A percentile compares a stretch with the other conserved stretches of the same genome.
phyloP scores from a whole-genome alignment of 345 rosid genomes.

The Salix purpurea region DNA sequence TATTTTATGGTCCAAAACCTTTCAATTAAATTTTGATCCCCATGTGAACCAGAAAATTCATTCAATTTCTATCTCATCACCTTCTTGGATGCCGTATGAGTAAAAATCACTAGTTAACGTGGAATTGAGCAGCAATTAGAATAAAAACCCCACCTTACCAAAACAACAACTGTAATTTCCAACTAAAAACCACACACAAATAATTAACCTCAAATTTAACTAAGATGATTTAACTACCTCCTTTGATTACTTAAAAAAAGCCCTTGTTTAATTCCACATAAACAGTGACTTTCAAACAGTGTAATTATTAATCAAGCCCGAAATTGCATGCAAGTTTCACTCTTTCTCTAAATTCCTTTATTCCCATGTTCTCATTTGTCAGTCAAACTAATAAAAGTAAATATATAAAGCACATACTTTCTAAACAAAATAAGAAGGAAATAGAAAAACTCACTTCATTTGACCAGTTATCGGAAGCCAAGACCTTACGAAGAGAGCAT shows the following conservation, averaged over 20 bases:
- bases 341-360: background rate
- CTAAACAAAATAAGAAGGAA: background rate
- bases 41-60: background rate
- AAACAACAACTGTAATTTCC: background rate
- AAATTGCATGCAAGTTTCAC: background rate
- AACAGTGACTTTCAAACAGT: background rate
- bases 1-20: background rate
- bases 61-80: background rate
- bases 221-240: background rate
- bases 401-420: background rate
- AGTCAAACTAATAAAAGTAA: background rate
- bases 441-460: conserved; percentile 41
- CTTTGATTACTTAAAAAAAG: background rate
- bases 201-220: background rate
- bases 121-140: background rate
- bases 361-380: background rate
- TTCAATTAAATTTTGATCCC: background rate
- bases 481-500: conserved; percentile 77
- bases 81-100: background rate
- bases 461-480: conserved; percentile 74
- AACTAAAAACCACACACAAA: background rate
- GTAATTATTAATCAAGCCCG: background rate
- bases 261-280: background rate
- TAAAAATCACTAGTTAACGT: no score
- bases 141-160: background rate